Base-by-base conservation (phyloP, 1,284 basidiomycete species). In the Gymnopus androsaceus region DNA sequence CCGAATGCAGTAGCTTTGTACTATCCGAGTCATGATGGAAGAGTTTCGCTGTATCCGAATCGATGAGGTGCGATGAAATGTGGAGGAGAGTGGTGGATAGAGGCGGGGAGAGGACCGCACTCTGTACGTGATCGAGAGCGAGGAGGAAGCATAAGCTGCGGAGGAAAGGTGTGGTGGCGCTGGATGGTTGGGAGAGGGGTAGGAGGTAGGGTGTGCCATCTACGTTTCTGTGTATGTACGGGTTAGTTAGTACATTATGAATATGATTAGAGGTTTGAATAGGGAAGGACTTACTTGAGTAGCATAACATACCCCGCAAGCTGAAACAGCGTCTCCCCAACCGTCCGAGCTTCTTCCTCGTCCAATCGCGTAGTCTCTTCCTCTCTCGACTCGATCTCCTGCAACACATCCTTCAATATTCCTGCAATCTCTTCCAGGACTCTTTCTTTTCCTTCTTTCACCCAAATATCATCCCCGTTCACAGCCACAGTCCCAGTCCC, bases 391-490 rank as follows among this genome's bases (percentile, higher is more conserved):
- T 90, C 88, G 49, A 87, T 75, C 60, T 90, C 87, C 61, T 87
- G 82, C 21, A 89, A 76, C 8, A 89, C 78, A 62, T 92, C 89
- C 65, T 83, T 85, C 57, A 89, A 62, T 7, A 87, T 78, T 0
- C 82, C 82, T 1, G 85, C 82, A 7, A 81, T 79, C 66, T 92
- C 89, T 50, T 84, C 80, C 53, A 92, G 63, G 45, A 90, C 79
- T 47, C 73, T 76, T 60, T 90, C 88, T 60, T 72, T 79, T 38
- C 67, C 67, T 40, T 69, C 66, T 28, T 40, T 65, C 61, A 34
- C 61, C 71, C 52, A 71, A 67, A 50, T 54, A 30, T 21, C 40
- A 31, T 41, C 6, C 3, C n/a, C 14, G 17, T n/a, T 52, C 19
- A 61, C 62, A 33, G 54, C 28, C 12, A n/a, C 23, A 41, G 11